Conservation (phyloP, 2,329 filamentous ascomycete species). For the Talaromyces sp. region DNA sequence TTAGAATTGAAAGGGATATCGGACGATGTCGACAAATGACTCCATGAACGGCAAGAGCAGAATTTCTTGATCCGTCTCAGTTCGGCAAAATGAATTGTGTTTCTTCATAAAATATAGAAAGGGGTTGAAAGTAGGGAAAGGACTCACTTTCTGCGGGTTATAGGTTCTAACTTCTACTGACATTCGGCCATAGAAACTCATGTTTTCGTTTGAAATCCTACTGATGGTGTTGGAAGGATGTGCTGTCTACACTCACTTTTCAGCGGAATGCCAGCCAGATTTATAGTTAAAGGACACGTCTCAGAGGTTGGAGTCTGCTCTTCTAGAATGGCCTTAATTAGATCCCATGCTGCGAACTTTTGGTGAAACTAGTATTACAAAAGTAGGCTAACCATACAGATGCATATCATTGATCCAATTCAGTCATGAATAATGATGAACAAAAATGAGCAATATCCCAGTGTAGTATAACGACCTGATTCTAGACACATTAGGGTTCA, state of each 20-base stretch:
- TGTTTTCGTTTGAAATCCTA: background rate
- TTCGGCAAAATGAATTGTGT: slow-evolving; percentile 5
- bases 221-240: no score
- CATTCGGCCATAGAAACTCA: background rate
- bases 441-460: background rate
- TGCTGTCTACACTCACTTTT: background rate
- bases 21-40: slow-evolving; percentile 10
- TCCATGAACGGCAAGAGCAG: slow-evolving; percentile 2
- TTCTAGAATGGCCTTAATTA: background rate
- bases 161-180: background rate
- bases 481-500: background rate
- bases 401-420: background rate
- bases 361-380: background rate
- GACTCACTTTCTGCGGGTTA: background rate
- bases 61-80: slow-evolving; percentile 2
- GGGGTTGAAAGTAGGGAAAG: background rate
- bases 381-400: no score
- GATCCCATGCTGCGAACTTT: background rate
- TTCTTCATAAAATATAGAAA: background rate
- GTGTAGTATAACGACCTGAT: background rate
- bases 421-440: background rate
- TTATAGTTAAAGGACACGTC: background rate
- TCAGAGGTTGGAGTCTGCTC: no score
- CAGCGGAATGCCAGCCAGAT: background rate
- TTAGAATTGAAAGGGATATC: background rate